Percentiles rank a stretch among this genome's conserved stretches.
These are phyloP conservation scores for Solanum commersonii DNA, from an alignment of 257 asterid genomes.

Conservation along the genomic window DNA sequence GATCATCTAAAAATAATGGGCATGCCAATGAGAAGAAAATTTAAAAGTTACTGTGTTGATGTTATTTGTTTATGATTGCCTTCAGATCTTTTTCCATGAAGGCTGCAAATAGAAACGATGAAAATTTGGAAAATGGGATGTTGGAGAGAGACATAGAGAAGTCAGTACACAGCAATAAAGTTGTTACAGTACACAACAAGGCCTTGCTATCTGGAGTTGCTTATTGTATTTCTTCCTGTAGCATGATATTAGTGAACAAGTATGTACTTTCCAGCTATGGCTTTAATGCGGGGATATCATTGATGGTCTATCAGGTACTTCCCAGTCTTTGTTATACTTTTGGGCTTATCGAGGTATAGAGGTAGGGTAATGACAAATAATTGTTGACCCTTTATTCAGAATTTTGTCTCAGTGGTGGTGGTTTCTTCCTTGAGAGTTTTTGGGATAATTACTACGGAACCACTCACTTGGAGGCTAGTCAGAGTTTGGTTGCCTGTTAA, in stretches of 20 bases:
- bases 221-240: slow-evolving; percentile 77
- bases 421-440: slow-evolving; percentile 48
- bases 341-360: not conserved
- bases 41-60: not conserved
- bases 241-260: slow-evolving; percentile 92
- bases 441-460: slow-evolving; percentile 73
- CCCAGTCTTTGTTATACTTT: not conserved
- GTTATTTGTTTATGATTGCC: not conserved
- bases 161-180: slow-evolving; percentile 27
- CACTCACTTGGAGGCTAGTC: slow-evolving; percentile 83
- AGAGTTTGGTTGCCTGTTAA: slow-evolving; percentile 94
- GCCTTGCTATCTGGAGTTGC: slow-evolving; percentile 78
- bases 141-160: slow-evolving; percentile 40
- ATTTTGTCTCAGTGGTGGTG: slow-evolving; percentile 62
- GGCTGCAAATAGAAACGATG: slow-evolving; percentile 28
- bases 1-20: not conserved
- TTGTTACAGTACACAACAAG: slow-evolving; percentile 34
- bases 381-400: slow-evolving; percentile 35
- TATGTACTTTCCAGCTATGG: slow-evolving; percentile 82
- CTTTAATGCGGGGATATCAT: slow-evolving; percentile 81
- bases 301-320: slow-evolving; percentile 92
- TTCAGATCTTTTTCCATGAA: slow-evolving; percentile 33
- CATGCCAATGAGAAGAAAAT: not conserved
- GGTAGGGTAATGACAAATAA: not conserved
- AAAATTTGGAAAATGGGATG: slow-evolving; percentile 62